These are phyloP conservation scores for Triticum turgidum DNA, from an alignment of 176 grass and related monocot genomes.

Conservation along the genomic window DNA sequence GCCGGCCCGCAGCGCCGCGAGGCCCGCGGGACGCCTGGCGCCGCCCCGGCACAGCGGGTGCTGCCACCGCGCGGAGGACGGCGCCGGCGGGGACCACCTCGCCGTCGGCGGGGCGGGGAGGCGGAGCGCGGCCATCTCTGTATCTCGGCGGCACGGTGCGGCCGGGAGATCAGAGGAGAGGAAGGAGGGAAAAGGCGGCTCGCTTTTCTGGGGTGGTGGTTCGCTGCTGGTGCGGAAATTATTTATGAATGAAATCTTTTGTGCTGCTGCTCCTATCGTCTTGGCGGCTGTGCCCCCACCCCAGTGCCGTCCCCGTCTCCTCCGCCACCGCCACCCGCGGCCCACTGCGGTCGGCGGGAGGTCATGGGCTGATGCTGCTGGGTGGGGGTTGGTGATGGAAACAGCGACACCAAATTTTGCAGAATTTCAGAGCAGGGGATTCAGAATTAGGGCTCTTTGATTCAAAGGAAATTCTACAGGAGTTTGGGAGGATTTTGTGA, in stretches of 20 bases:
- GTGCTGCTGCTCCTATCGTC: conserved; percentile 7
- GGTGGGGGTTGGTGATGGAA: neutral
- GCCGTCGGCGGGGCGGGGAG: conserved; percentile 35
- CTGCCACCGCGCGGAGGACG: neutral
- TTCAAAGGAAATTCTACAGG: too few relatives aligned
- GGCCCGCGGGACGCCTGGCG: neutral
- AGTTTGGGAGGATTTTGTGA: too few relatives aligned
- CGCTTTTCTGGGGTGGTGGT: conserved; percentile 31
- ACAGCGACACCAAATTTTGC: too few relatives aligned
- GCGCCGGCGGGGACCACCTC: neutral
- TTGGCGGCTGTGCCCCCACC: conserved; percentile 26
- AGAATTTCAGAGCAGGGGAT: too few relatives aligned
- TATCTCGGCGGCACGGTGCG: conserved; percentile 1
- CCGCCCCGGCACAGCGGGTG: neutral
- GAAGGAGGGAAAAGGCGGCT: conserved; percentile 12
- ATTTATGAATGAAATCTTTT: conserved; percentile 7
- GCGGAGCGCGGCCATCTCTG: conserved; percentile 41
- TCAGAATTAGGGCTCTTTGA: too few relatives aligned
- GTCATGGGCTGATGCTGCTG: neutral
- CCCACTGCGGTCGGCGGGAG: neutral
- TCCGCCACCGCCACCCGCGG: neutral
- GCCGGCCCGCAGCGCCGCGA: neutral
- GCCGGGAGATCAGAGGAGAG: neutral
- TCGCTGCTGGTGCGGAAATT: neutral
- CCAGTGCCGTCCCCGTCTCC: conserved; percentile 29